phyloP scores from a whole-genome alignment of 768 basidiomycete genomes.

The Termitomyces sp. region DNA sequence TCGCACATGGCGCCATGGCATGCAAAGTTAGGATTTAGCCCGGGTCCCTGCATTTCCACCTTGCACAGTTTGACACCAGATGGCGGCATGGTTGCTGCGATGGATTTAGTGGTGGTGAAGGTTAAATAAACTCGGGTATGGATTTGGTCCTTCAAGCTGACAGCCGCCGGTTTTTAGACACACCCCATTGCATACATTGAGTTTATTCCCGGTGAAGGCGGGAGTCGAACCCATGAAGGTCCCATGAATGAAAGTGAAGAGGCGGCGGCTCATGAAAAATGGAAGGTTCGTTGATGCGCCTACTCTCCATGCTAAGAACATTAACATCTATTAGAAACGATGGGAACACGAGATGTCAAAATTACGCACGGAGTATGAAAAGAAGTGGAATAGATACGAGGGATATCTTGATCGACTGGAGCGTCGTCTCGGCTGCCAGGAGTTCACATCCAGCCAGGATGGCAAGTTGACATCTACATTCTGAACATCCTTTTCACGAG shows the following conservation, averaged over 20 bases:
- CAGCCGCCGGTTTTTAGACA: conserved; percentile 32
- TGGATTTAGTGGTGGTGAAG: conserved; percentile 74
- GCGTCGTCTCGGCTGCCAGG: conserved; percentile 45
- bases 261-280: conserved; percentile 48
- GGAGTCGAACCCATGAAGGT: conserved; percentile 49
- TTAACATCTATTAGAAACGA: conserved; percentile 38
- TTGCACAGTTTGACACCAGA: conserved; percentile 76
- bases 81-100: conserved; percentile 72
- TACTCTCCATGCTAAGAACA: neutral
- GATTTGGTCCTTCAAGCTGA: neutral
- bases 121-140: conserved; percentile 25
- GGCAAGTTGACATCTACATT: conserved; percentile 25
- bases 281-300: conserved; percentile 55
- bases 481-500: conserved; percentile 2
- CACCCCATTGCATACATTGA: conserved; percentile 84
- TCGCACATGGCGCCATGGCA: conserved; percentile 88
- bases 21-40: conserved; percentile 77
- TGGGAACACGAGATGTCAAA: conserved; percentile 57
- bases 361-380: conserved; percentile 55
- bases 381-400: conserved; percentile 47
- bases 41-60: conserved; percentile 64
- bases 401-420: conserved; percentile 68
- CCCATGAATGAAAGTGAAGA: conserved; percentile 76
- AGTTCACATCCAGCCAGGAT: conserved; percentile 36
- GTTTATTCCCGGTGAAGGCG: conserved; percentile 46